phyloP scores from a whole-genome alignment of 2,329 filamentous ascomycete genomes.

The Cryphonectria nitschkei region DNA sequence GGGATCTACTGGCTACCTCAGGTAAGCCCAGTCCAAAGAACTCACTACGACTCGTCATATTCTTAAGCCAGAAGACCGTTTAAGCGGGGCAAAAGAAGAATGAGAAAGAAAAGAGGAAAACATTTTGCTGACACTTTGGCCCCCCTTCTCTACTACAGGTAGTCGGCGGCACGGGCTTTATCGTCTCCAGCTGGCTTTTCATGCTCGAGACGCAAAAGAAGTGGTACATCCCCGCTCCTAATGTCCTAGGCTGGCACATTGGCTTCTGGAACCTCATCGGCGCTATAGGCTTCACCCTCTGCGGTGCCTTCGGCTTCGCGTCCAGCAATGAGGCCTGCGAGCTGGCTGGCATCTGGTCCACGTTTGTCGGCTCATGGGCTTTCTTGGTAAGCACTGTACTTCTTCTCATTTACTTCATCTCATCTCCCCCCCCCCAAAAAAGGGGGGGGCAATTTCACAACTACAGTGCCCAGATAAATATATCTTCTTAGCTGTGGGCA shows the following conservation, averaged over 20 bases:
- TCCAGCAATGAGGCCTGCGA: slow-evolving; percentile 43
- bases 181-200: slow-evolving; percentile 61
- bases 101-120: not conserved
- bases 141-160: slow-evolving; percentile 45
- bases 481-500: not conserved
- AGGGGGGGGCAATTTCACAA: no score
- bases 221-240: slow-evolving; percentile 63
- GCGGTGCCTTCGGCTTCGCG: slow-evolving; percentile 59
- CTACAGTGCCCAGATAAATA: not conserved
- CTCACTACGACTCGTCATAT: no score
- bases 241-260: slow-evolving; percentile 68
- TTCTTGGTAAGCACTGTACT: slow-evolving; percentile 43
- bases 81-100: not conserved
- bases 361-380: slow-evolving; percentile 54
- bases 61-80: no score
- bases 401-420: not conserved
- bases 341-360: slow-evolving; percentile 54
- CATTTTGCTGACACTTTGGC: not conserved
- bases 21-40: slow-evolving; percentile 41
- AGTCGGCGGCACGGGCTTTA: slow-evolving; percentile 64
- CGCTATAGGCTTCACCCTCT: slow-evolving; percentile 64
- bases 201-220: slow-evolving; percentile 68
- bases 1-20: slow-evolving; percentile 66
- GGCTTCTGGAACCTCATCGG: slow-evolving; percentile 69
- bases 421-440: no score